phyloP scores from a whole-genome alignment of 164 flowering plant species.

The Vitis cinerea region DNA sequence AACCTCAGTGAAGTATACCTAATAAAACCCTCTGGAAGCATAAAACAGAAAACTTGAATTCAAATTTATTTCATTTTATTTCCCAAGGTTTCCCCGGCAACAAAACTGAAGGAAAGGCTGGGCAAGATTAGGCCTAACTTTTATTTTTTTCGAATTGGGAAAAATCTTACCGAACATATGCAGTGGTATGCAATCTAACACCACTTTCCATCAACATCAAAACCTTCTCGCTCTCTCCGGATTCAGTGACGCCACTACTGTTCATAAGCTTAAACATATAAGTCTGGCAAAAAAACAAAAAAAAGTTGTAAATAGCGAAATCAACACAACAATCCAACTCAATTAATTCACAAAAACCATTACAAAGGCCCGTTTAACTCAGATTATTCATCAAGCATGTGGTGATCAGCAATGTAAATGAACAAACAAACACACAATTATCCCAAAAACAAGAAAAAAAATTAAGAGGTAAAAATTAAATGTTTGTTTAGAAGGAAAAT shows the following conservation, averaged over 20 bases:
- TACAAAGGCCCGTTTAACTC: neutral
- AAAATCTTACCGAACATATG: slow-evolving; percentile 58
- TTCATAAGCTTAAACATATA: slow-evolving; percentile 94
- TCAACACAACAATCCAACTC: neutral
- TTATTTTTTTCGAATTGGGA: too few relatives aligned
- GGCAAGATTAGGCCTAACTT: too few relatives aligned
- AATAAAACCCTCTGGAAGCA: neutral
- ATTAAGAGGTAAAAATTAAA: too few relatives aligned
- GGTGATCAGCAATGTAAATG: too few relatives aligned
- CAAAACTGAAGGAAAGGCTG: neutral
- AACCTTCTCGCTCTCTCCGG: slow-evolving; percentile 97
- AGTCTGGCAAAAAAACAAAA: slow-evolving; percentile 44
- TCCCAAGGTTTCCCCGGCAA: neutral
- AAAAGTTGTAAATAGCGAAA: neutral
- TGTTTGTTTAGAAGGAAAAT: neutral
- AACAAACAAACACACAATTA: too few relatives aligned
- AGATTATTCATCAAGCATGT: too few relatives aligned
- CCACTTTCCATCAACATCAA: slow-evolving; percentile 96
- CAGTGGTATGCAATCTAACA: slow-evolving; percentile 87
- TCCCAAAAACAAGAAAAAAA: too few relatives aligned
- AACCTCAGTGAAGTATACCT: too few relatives aligned
- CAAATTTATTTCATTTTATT: neutral
- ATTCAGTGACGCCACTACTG: slow-evolving; percentile 92
- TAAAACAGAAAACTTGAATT: neutral
- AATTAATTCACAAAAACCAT: neutral